Percentiles rank a stretch among this genome's conserved stretches.
These are phyloP conservation scores for Zhuliangozyma blackwelliae DNA, from an alignment of 1,139 yeast species.

Conservation along the genomic window DNA sequence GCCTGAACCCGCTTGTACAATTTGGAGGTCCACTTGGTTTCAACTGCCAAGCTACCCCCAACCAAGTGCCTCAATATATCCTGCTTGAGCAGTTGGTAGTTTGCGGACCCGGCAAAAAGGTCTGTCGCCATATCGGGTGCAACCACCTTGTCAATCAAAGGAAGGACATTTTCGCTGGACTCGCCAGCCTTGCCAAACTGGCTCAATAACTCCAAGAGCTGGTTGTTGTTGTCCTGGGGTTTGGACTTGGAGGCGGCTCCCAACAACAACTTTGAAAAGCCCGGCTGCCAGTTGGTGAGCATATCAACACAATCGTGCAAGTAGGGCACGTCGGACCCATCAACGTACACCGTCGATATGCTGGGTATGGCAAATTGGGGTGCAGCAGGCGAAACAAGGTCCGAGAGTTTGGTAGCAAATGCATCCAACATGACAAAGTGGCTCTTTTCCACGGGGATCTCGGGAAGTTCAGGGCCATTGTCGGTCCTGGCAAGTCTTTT, in stretches of 20 bases:
- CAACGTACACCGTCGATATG: constrained; percentile 19
- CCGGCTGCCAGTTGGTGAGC: constrained; percentile 21
- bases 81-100: constrained; percentile 46
- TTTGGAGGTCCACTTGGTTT: constrained; percentile 23
- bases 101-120: constrained; percentile 14
- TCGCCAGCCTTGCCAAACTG: constrained; percentile 22
- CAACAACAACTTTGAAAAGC: constrained; percentile 8
- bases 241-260: constrained; percentile 14
- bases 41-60: constrained; percentile 6
- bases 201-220: constrained; percentile 35
- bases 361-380: constrained; percentile 11
- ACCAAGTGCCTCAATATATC: constrained; percentile 39
- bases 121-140: constrained; percentile 6
- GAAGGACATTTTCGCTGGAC: neutral
- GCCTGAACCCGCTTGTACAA: constrained; percentile 22
- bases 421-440: constrained; percentile 20
- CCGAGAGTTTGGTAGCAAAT: constrained; percentile 4
- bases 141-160: constrained; percentile 4
- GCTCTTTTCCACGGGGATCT: constrained; percentile 15
- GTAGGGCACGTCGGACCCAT: constrained; percentile 8
- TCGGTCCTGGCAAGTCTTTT: constrained; percentile 33
- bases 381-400: constrained; percentile 4
- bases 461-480: constrained; percentile 11
- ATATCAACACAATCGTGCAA: constrained; percentile 23
- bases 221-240: constrained; percentile 29